phyloP scores from a whole-genome alignment of 1,284 basidiomycete species.

The Bondarzewia mesenterica region DNA sequence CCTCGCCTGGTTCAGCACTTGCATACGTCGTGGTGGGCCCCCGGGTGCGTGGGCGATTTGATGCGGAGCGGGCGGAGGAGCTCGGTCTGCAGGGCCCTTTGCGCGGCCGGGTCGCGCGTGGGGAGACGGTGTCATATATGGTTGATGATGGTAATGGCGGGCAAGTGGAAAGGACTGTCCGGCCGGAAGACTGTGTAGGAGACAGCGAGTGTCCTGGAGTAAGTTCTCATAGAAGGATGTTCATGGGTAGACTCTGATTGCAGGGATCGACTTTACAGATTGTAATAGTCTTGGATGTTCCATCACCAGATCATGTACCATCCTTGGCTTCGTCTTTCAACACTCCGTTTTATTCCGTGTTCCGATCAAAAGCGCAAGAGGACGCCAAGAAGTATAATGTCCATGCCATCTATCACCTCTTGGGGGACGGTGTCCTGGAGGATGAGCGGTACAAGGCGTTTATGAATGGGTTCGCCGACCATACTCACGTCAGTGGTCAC shows the following conservation, averaged over 20 bases:
- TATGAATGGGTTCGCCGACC: conserved; percentile 38
- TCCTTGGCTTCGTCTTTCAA: conserved; percentile 47
- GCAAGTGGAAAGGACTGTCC: conserved; percentile 37
- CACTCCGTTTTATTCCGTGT: conserved; percentile 38
- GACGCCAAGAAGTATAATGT: conserved; percentile 38
- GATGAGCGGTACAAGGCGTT: conserved; percentile 66
- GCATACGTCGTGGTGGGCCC: conserved; percentile 77
- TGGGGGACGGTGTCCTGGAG: conserved; percentile 60
- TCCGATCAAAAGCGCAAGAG: conserved; percentile 35
- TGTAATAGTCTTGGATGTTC: conserved; percentile 54
- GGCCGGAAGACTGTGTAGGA: conserved; percentile 52
- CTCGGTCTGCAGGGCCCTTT: conserved; percentile 60
- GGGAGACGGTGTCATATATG: conserved; percentile 46
- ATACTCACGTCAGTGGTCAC: conserved; percentile 17
- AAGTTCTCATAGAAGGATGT: no score
- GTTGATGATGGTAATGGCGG: conserved; percentile 35
- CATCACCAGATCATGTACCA: conserved; percentile 52
- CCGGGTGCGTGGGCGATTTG: conserved; percentile 79
- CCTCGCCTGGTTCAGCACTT: conserved; percentile 25
- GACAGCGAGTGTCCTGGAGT: conserved; percentile 43
- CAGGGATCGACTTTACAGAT: conserved; percentile 31
- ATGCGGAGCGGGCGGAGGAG: conserved; percentile 55
- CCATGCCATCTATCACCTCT: conserved; percentile 58
- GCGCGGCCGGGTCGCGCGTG: conserved; percentile 39
- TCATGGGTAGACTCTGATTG: neutral